Base-by-base conservation (phyloP, 257 asterid species). In the Plantago elongata region DNA sequence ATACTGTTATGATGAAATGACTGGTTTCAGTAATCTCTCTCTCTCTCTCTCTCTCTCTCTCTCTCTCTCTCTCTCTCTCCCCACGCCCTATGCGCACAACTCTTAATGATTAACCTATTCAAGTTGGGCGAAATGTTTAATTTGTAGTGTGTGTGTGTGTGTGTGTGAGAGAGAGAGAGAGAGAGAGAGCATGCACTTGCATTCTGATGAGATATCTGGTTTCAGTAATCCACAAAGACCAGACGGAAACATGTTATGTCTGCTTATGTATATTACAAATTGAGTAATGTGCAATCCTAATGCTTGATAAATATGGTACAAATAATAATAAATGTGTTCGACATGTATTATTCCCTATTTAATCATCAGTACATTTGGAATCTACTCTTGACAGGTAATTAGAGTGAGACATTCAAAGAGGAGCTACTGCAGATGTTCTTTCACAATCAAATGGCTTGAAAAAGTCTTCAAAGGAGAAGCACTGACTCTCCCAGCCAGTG, bases 351-450 rank as follows among this genome's bases (percentile, higher is more conserved):
- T 54, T 70, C 62, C 51, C 51, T 44, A 30, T 5, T 61, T 67
- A 57, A 65, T 9, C 22, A 51, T 64, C 52, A 37, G 12, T 54
- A 51, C 56, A 38, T 44, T 73, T 45, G 17, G 16, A 27, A 59
- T 12, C 66, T 52, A 44, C 44, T 50, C 63, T 61, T 62, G 57
- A 69, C 87, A 85, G 94, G 82, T 59, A 51, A 16, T 57, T 55
- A 76, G 56, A 17, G 79, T 79, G 64, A 79, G 86, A 63, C 88
- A 81, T 65, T 76, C 89, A 12, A 78, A 76, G 76, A 85, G 78
- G 72, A 66, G 8, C 70, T 79, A 69, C 69, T 82, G 89, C 78
- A 80, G 89, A 63, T 82, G 94, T 63, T 74, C 78, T 61, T 85
- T 85, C 68, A 72, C 62, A 51, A 73, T 85, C 69, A 82, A 74